Base-by-base conservation (phyloP, 306 rosid species). In the Psophocarpus tetragonolobus region DNA sequence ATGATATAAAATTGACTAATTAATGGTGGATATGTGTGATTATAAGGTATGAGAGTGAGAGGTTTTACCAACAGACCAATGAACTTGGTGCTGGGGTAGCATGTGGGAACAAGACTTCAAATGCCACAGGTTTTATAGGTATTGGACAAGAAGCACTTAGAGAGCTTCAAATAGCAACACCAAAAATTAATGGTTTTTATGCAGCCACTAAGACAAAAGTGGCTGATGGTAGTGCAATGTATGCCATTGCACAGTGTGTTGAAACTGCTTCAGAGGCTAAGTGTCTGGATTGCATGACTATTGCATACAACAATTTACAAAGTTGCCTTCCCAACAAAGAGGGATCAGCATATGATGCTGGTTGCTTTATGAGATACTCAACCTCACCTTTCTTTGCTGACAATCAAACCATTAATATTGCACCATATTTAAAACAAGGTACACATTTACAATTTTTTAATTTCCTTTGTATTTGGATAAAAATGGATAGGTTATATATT, bases 311-410 rank as follows among this genome's bases (percentile, higher is more conserved):
- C 64, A 90, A 74, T 27, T 24, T 83, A 21, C 82, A 83, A 6
- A 33, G 17, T 54, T 90, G 95, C 32, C 78, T 84, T 68, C 90
- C 89, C 17, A 74, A 71, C 4, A 3, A 76, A 14, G 73, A 81
- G 27, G 95, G 86, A 4, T 76, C 85, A 26, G 84, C 95, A 2
- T 81, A 24, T 33, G 95, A 88, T 79, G 88, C 88, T 3, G 94
- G 94, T 0, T 90, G 94, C 29, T 90, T 90, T 47, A 60, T 90
- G 74, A 82, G 92, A 82, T 90, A 86, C 51, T 90, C 74, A n/a
- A 38, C 18, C 4, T 74, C 87, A 18, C 66, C 89, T 8, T 90
- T 87, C 80, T 90, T 90, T 41, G 73, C 87, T 38, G 87, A 78
- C 48, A 81, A 87, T 23, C 86, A 90, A 38, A 81, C 88, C 39